A percentile compares a stretch with the other conserved stretches of the same genome.
These are phyloP conservation scores for Pyrrhoderma lamaoense DNA, from an alignment of 1,284 basidiomycete species.

Conservation along the genomic window DNA sequence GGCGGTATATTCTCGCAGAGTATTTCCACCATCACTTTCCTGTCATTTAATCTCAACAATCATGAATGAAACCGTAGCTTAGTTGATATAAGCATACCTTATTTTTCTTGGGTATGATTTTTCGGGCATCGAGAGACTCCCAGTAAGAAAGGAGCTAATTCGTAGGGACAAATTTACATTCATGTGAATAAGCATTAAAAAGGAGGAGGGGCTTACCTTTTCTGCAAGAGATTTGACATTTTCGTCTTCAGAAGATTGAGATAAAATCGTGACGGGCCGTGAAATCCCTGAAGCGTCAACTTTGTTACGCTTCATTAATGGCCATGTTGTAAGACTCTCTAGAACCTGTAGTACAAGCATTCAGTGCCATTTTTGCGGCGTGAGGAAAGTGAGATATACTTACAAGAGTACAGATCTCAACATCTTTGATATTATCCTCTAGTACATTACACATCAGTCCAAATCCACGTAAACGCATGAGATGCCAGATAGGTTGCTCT, in stretches of 20 bases:
- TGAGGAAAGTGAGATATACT: constrained; percentile 1
- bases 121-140: constrained; percentile 62
- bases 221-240: constrained; percentile 47
- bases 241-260: constrained; percentile 47
- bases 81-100: constrained; percentile 33
- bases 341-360: constrained; percentile 45
- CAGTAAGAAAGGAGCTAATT: constrained; percentile 63
- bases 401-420: constrained; percentile 66
- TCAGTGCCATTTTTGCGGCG: constrained; percentile 11
- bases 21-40: constrained; percentile 27
- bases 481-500: constrained; percentile 67
- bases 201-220: constrained; percentile 36
- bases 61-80: neutral
- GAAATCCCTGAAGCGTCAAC: constrained; percentile 83
- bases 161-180: constrained; percentile 1
- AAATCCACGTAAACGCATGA: constrained; percentile 93
- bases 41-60: neutral
- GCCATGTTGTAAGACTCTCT: constrained; percentile 75
- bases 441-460: constrained; percentile 88
- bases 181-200: neutral
- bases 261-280: constrained; percentile 51
- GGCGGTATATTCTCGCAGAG: constrained; percentile 19
- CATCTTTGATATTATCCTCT: constrained; percentile 70
- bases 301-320: constrained; percentile 85
- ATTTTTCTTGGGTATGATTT: constrained; percentile 81